Evolutionary conservation across 2,329 filamentous ascomycete species (phyloP).

Genomic region (Penicillium sp.): DNA sequence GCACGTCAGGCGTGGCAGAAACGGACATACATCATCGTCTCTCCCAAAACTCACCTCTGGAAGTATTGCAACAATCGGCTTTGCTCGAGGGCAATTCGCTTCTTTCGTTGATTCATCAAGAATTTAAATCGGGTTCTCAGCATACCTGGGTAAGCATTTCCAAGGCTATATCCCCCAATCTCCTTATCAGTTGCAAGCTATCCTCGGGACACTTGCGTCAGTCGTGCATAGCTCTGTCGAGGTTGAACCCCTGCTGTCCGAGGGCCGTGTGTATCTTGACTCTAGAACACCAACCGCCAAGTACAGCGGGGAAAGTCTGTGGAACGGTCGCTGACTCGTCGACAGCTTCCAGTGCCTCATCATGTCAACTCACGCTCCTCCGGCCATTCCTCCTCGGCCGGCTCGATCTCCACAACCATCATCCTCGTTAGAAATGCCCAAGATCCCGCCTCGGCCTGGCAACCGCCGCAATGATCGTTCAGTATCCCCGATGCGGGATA

Average conservation of each 20-base stretch:
- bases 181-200: constrained; percentile 16
- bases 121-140: background rate
- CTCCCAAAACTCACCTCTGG: constrained; percentile 11
- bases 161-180: constrained; percentile 5
- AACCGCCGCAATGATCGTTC: constrained; percentile 70
- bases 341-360: constrained; percentile 10
- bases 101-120: constrained; percentile 13
- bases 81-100: constrained; percentile 5
- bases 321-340: constrained; percentile 17
- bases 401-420: constrained; percentile 54
- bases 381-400: constrained; percentile 65
- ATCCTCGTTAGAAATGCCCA: constrained; percentile 59
- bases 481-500: constrained; percentile 72
- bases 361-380: constrained; percentile 50
- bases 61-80: constrained; percentile 17
- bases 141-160: constrained; percentile 23
- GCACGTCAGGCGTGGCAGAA: constrained; percentile 40
- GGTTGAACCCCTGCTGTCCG: background rate
- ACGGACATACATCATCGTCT: constrained; percentile 36
- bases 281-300: background rate
- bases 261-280: background rate
- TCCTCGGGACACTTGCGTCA: constrained; percentile 1
- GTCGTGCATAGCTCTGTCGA: constrained; percentile 1
- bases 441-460: constrained; percentile 74
- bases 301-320: constrained; percentile 1